A percentile compares a stretch with the other conserved stretches of the same genome.
phyloP scores from a whole-genome alignment of 1,284 basidiomycete species.

The Baeospora myosura region DNA sequence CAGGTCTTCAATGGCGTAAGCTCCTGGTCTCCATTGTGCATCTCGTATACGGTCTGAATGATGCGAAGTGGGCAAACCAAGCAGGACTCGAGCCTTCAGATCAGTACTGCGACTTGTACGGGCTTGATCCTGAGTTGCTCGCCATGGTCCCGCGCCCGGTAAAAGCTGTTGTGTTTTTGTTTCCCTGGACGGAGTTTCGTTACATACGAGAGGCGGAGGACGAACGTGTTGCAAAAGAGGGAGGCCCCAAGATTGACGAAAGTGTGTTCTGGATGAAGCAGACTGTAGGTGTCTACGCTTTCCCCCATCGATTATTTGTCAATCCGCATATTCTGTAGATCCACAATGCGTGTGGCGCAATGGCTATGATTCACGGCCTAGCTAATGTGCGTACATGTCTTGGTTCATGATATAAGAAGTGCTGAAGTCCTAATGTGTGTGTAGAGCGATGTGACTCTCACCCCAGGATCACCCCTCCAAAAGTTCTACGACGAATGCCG shows the following conservation, averaged over 20 bases:
- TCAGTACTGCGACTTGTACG: slow-evolving; percentile 3
- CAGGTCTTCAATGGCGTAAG: too few relatives aligned
- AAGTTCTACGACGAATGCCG: not conserved
- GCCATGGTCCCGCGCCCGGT: slow-evolving; percentile 62
- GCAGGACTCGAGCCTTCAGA: too few relatives aligned
- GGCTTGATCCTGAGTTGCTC: slow-evolving; percentile 46
- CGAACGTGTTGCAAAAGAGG: slow-evolving; percentile 35
- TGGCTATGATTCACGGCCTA: too few relatives aligned
- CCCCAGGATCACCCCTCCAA: not conserved
- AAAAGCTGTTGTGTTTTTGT: slow-evolving; percentile 77
- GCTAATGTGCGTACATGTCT: too few relatives aligned
- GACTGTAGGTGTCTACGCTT: slow-evolving; percentile 38
- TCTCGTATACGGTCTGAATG: too few relatives aligned
- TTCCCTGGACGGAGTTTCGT: slow-evolving; percentile 59
- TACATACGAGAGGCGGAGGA: slow-evolving; percentile 48
- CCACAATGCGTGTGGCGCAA: too few relatives aligned
- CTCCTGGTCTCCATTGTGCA: too few relatives aligned
- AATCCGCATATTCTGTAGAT: not conserved
- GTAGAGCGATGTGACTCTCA: not conserved
- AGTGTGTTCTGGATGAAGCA: slow-evolving; percentile 73
- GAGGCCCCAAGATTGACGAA: slow-evolving; percentile 48
- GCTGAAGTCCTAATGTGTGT: slow-evolving; percentile 5
- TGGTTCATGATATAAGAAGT: too few relatives aligned
- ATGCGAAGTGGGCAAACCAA: too few relatives aligned
- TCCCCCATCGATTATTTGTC: not conserved